Conservation (phyloP, 1,284 basidiomycete genomes). For the Wolfiporia cocos region DNA sequence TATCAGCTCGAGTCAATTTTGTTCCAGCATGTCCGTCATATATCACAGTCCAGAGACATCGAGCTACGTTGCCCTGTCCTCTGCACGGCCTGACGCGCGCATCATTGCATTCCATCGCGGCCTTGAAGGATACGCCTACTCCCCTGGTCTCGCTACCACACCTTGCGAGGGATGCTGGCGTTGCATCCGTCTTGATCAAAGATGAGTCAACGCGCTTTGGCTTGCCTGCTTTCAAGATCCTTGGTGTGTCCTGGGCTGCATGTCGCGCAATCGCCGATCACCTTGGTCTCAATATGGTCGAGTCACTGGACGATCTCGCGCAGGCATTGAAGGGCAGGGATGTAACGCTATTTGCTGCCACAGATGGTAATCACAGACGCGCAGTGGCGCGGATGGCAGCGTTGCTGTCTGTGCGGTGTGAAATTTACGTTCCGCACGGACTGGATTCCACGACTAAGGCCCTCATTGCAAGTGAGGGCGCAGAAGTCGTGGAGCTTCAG, state of each 20-base stretch:
- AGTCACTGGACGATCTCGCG: neutral
- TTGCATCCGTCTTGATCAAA: conserved; percentile 4
- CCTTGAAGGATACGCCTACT: conserved; percentile 2
- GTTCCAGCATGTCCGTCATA: neutral
- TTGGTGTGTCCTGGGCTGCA: conserved; percentile 8
- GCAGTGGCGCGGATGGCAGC: conserved; percentile 6
- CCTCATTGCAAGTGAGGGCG: conserved; percentile 6
- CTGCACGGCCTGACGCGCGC: neutral
- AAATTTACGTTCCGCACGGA: conserved; percentile 4
- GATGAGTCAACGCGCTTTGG: conserved; percentile 6
- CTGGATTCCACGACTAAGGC: neutral
- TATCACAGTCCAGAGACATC: neutral
- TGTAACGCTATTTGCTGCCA: conserved; percentile 7
- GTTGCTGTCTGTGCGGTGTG: conserved; percentile 3
- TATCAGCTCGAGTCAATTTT: too few species aligned
- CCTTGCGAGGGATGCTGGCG: neutral
- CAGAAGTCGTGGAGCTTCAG: neutral
- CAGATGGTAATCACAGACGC: conserved; percentile 8
- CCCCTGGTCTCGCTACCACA: conserved; percentile 1
- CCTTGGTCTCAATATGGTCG: neutral
- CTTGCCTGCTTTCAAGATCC: conserved; percentile 8
- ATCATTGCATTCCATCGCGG: conserved; percentile 1
- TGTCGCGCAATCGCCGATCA: conserved; percentile 1
- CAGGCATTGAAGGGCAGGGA: neutral
- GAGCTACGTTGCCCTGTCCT: neutral